Percentiles rank a stretch among this genome's conserved stretches.
phyloP scores from a whole-genome alignment of 306 rosid genomes.

The Prosopis cineraria region DNA sequence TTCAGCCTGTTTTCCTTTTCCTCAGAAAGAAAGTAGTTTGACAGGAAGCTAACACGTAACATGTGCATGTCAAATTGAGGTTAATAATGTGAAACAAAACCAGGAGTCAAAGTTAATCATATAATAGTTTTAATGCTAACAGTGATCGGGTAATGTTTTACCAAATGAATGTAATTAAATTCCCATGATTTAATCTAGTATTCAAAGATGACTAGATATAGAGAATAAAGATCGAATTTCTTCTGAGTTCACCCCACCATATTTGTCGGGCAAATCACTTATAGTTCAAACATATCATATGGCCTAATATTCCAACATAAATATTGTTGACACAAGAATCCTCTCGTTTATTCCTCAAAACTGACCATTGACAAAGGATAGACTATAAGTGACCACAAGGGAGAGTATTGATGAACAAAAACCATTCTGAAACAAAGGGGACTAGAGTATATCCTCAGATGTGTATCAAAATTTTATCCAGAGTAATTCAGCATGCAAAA shows the following conservation, averaged over 20 bases:
- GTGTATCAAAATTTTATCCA: neutral
- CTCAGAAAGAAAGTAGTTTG: neutral
- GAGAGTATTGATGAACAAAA: conserved; percentile 26
- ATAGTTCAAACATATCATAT: conserved; percentile 23
- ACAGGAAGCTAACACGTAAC: neutral
- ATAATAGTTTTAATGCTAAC: neutral
- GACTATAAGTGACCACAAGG: conserved; percentile 22
- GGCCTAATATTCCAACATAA: conserved; percentile 32
- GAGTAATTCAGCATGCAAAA: neutral
- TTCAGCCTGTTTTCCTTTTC: neutral
- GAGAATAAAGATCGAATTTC: conserved; percentile 18
- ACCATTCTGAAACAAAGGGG: conserved; percentile 10
- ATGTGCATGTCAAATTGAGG: neutral
- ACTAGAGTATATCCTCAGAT: conserved; percentile 1
- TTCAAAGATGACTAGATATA: neutral
- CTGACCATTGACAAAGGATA: conserved; percentile 31
- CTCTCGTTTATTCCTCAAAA: conserved; percentile 3
- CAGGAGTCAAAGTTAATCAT: neutral
- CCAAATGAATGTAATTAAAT: conserved; percentile 4
- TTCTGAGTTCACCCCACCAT: neutral
- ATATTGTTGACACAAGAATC: conserved; percentile 3
- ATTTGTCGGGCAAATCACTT: conserved; percentile 19
- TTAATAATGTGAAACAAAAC: neutral
- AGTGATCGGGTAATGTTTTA: neutral
- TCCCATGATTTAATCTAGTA: neutral